Evolutionary conservation across 83 land plant species (phyloP), one percentile per base, ranked within the genome.

Genomic region (Diphasiastrum complanatum): DNA sequence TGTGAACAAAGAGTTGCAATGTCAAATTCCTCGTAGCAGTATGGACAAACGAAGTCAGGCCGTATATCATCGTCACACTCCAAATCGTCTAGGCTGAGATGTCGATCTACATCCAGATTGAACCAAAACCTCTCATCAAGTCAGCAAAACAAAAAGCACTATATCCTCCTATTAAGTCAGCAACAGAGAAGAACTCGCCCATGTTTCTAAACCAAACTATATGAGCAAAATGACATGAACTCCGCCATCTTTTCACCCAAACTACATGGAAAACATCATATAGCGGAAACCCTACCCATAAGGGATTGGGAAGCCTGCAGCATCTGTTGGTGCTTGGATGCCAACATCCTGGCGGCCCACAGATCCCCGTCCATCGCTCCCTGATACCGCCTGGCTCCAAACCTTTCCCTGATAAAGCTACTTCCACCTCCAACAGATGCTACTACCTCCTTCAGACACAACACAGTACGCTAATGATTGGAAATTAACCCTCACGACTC

Each of bases 1-100:
- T 89, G 96, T 5, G 87, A 65, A 67, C 96, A 85, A 25, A 89
- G 79, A 5, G 87, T 74, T 27, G 71, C 67, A 47, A 89, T 77
- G 55, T 85, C 90, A 36, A 78, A 83, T 63, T 85, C 87, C 71
- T 89, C 96, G 63, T 78, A 85, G 62, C 96, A 89, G 57, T 78
- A 89, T 19, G 96, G 96, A 65, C 96, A 89, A 0, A 91, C 72
- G 43, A 83, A 85, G 54, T 88, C 87, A 3, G 81, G 79, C 3
- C 87, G 74, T 26, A 66, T 65, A 57, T 87, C 95, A 41, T 83
- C 91, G 28, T 80, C 96, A 47, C 71, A 78, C 73, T 82, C 96
- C 24, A 74, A 72, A 68, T 85, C 91, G 64, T 85, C 91, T 19
- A 83, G 56, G 61, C 70, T 65, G 47, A 80, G 37, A 35, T 49